Percentiles rank a stretch among this genome's conserved stretches.
These are phyloP conservation scores for Aspergillus sp. DNA, from an alignment of 2,329 filamentous ascomycete species.

Conservation along the genomic window DNA sequence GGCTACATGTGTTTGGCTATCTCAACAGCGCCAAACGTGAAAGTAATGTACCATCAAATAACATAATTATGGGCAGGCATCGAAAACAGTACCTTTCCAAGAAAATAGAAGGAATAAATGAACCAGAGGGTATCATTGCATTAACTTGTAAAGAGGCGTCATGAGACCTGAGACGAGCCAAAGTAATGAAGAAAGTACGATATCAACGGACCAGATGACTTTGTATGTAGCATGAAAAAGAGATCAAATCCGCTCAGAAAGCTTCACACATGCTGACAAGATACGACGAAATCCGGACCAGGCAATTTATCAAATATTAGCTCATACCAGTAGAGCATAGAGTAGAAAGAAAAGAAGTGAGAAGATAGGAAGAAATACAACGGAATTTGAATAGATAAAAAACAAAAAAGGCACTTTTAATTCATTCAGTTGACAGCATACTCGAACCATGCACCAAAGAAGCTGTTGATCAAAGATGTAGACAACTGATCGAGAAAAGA, in stretches of 20 bases:
- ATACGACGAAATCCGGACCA: slow-evolving; percentile 18
- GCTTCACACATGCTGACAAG: slow-evolving; percentile 16
- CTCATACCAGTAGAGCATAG: not conserved
- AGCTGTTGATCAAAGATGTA: slow-evolving; percentile 20
- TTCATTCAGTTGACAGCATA: slow-evolving; percentile 24
- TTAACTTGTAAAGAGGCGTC: too few relatives aligned
- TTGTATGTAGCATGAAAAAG: not conserved
- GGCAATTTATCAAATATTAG: slow-evolving; percentile 9
- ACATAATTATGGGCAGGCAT: too few relatives aligned
- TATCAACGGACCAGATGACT: too few relatives aligned
- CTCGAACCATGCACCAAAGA: slow-evolving; percentile 26
- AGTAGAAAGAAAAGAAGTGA: not conserved
- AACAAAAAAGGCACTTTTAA: slow-evolving; percentile 27
- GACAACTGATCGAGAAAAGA: slow-evolving; percentile 24
- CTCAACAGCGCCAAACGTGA: too few relatives aligned
- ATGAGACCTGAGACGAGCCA: too few relatives aligned
- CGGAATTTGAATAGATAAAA: slow-evolving; percentile 13
- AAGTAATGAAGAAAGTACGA: too few relatives aligned
- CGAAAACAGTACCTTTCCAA: too few relatives aligned
- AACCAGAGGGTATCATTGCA: too few relatives aligned
- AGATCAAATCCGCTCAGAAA: slow-evolving; percentile 5
- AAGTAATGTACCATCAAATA: too few relatives aligned
- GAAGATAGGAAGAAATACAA: slow-evolving; percentile 7
- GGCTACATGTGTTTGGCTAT: too few relatives aligned
- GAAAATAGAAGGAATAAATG: too few relatives aligned